These are phyloP conservation scores for Lactarius quietus DNA, from an alignment of 768 basidiomycete genomes.

Conservation along the genomic window DNA sequence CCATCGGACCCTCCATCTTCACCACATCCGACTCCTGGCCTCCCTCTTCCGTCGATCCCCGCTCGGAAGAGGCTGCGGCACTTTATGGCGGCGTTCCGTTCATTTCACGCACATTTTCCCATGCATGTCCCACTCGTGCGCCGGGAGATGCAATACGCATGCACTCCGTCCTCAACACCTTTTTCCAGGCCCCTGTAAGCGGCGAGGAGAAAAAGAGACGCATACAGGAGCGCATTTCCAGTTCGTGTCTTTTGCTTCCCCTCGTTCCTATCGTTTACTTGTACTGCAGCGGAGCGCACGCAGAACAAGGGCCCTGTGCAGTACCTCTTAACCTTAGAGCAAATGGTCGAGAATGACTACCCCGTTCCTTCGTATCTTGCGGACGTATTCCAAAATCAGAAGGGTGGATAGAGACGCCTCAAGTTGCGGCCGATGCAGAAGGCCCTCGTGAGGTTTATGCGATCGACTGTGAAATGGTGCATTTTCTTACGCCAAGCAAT, in stretches of 20 bases:
- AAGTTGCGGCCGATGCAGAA: not conserved
- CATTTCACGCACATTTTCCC: constrained; percentile 78
- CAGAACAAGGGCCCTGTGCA: not conserved
- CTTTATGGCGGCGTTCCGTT: constrained; percentile 37
- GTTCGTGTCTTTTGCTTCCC: not conserved
- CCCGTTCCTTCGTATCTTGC: not conserved
- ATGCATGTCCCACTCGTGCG: constrained; percentile 56
- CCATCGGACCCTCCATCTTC: not conserved
- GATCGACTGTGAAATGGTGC: not conserved
- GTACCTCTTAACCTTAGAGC: not conserved
- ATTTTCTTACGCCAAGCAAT: not conserved
- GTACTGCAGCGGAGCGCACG: not conserved
- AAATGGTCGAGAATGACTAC: not conserved
- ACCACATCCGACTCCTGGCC: not conserved
- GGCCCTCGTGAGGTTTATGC: too few relatives aligned
- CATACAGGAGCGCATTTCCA: constrained; percentile 40
- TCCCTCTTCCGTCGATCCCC: not conserved
- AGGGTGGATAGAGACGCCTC: not conserved
- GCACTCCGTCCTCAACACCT: constrained; percentile 79
- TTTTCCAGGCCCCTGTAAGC: constrained; percentile 79
- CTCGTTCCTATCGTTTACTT: not conserved
- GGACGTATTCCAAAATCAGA: not conserved
- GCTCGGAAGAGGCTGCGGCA: not conserved
- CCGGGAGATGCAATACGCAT: constrained; percentile 75
- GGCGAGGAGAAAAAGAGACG: constrained; percentile 75